phyloP scores from a whole-genome alignment of 371 early-diverging fungal genomes.

The Lichtheimia hyalospora region DNA sequence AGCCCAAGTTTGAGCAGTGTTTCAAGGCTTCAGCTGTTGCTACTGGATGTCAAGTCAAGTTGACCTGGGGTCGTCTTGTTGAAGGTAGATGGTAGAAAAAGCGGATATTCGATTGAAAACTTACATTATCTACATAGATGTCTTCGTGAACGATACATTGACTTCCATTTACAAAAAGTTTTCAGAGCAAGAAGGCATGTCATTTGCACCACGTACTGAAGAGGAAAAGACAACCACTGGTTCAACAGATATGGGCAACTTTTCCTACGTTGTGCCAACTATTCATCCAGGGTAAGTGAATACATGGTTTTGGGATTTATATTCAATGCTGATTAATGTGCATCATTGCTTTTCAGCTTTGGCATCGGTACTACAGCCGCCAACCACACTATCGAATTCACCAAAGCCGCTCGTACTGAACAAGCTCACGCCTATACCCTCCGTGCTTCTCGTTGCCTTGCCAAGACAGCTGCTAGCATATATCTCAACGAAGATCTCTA shows the following conservation, averaged over 20 bases:
- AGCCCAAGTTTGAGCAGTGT: constrained; percentile 48
- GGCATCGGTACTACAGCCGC: constrained; percentile 31
- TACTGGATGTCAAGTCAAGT: constrained; percentile 69
- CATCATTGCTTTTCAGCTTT: constrained; percentile 16
- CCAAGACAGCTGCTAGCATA: constrained; percentile 38
- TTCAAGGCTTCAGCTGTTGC: constrained; percentile 69
- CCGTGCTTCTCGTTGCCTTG: constrained; percentile 44
- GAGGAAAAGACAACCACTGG: constrained; percentile 46
- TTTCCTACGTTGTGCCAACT: constrained; percentile 40
- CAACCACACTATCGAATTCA: constrained; percentile 66
- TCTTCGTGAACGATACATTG: constrained; percentile 56
- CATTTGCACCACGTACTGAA: constrained; percentile 29
- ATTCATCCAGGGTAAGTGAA: neutral
- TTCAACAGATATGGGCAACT: constrained; percentile 79
- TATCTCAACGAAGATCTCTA: constrained; percentile 27
- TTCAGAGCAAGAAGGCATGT: constrained; percentile 46
- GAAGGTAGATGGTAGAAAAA: neutral
- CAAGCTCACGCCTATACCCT: constrained; percentile 64
- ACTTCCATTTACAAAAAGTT: constrained; percentile 53
- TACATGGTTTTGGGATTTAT: neutral
- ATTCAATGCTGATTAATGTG: neutral
- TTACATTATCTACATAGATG: constrained; percentile 24
- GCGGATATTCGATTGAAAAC: constrained; percentile 30
- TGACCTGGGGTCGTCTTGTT: constrained; percentile 35
- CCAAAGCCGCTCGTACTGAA: constrained; percentile 55